A percentile compares a stretch with the other conserved stretches of the same genome.
phyloP scores from a whole-genome alignment of 1,284 basidiomycete genomes.

The Ganoderma resinaceum region DNA sequence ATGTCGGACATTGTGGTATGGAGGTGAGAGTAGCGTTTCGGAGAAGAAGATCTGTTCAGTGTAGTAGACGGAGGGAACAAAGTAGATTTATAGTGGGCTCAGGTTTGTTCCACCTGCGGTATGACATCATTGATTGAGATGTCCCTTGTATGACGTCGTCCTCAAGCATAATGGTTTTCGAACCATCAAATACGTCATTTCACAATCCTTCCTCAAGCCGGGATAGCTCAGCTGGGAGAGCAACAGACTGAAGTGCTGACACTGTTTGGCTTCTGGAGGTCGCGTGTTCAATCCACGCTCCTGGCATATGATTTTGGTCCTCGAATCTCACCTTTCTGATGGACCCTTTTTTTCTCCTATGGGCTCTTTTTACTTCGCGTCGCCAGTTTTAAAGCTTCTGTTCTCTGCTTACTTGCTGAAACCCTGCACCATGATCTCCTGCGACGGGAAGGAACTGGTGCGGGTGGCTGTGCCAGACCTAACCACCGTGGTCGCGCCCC shows the following conservation, averaged over 20 bases:
- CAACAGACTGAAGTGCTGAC: slow-evolving; percentile 71
- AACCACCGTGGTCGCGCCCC: background rate
- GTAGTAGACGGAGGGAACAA: background rate
- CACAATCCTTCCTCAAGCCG: slow-evolving; percentile 36
- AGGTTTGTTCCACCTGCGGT: background rate
- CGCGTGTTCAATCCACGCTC: slow-evolving; percentile 73
- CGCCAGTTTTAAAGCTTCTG: no score
- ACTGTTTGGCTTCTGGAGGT: slow-evolving; percentile 55
- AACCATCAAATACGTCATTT: no score
- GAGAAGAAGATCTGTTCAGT: background rate
- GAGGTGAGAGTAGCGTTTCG: background rate
- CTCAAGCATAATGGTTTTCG: no score
- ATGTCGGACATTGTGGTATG: slow-evolving; percentile 30
- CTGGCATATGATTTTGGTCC: slow-evolving; percentile 44
- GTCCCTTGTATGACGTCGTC: background rate
- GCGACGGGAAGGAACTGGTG: no score
- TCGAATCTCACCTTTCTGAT: no score
- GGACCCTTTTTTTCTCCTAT: no score
- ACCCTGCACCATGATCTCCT: no score
- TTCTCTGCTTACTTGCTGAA: no score
- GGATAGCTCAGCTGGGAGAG: slow-evolving; percentile 82
- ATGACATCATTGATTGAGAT: background rate
- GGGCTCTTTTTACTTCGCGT: no score
- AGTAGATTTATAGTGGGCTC: background rate
- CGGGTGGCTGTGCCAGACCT: background rate